Base-by-base conservation (phyloP, 169 alveolate genomes). In the Plasmodium chabaudi region DNA sequence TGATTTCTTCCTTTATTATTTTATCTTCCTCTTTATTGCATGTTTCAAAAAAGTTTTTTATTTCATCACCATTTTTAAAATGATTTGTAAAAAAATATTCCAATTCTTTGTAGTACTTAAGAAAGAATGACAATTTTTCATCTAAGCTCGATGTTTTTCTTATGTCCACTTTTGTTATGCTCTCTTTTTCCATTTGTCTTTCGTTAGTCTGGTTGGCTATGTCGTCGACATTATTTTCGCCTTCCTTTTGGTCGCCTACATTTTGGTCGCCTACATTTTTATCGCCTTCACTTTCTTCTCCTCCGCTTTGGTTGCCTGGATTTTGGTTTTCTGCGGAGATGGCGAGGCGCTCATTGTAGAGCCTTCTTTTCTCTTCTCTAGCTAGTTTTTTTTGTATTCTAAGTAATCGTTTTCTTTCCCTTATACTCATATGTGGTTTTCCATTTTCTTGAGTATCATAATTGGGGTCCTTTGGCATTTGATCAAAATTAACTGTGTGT, bases 1-100 rank as follows among this genome's bases (percentile, higher is more conserved):
- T 86, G 57, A 86, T 61, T 59, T 69, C 87, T 5, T 86, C 74
- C 21, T 70, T 86, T 59, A 5, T 57, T 13, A 57, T 53, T 60
- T 59, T 86, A 46, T 86, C 44, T 60, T 86, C 75, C 25, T 86
- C 39, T 46, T 46, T 61, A 34, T 70, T 23, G 39, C 64, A 57
- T 15, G 39, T 70, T 44, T 86, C 87, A 44, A 86, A 86, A 70
- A 86, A 86, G 0, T 23, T 15, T 59, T 86, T 86, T 61, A 86
- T 1, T 13, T 68, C 91, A 7, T 70, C 79, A 9, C 57, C 5
- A 21, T 59, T 86, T 63, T 86, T 51, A 63, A 86, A 86, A 51
- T 68, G 74, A 6, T 56, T 69, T 17, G 7, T 15, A 34, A 86
- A 86, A 47, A 86, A 68, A 13, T 44, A 68, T n/a, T 86, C 86